Evolutionary conservation across 163 green algal genomes (phyloP).

Genomic region (Chlorella variabilis): DNA sequence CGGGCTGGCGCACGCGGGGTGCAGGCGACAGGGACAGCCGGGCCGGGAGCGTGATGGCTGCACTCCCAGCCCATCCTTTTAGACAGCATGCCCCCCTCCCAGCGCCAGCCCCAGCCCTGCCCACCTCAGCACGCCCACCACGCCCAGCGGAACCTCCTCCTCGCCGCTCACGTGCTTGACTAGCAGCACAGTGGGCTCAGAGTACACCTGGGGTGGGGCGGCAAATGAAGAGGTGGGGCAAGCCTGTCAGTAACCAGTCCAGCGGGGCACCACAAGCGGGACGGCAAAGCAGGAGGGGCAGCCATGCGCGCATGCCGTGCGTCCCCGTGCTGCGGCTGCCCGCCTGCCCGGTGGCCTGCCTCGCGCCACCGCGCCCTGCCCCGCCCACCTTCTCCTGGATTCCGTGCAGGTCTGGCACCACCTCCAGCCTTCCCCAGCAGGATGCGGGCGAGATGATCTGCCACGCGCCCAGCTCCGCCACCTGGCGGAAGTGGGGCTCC

Average conservation of each 20-base stretch:
- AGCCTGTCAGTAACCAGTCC: not conserved
- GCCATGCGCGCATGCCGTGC: no score
- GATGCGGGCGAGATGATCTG: slow-evolving; percentile 92
- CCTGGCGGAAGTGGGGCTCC: slow-evolving; percentile 85
- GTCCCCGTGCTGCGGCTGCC: no score
- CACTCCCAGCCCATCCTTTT: no score
- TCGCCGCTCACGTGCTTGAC: slow-evolving; percentile 91
- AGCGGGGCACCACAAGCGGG: not conserved
- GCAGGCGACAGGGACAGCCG: no score
- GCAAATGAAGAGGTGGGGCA: no score
- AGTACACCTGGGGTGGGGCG: slow-evolving; percentile 65
- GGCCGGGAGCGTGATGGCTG: no score
- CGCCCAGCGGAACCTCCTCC: slow-evolving; percentile 97
- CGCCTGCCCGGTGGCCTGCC: no score
- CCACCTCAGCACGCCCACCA: slow-evolving; percentile 91
- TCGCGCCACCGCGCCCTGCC: no score
- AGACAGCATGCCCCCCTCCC: no score
- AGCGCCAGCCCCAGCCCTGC: slow-evolving; percentile 4
- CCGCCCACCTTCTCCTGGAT: slow-evolving; percentile 86
- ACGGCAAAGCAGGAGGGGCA: no score
- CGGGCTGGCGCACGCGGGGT: no score
- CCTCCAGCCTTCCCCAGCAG: slow-evolving; percentile 75
- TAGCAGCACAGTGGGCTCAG: slow-evolving; percentile 91
- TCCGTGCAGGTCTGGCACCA: slow-evolving; percentile 81
- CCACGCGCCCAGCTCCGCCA: slow-evolving; percentile 93